These are phyloP conservation scores for Pseudopithomyces chartarum DNA, from an alignment of 2,329 filamentous ascomycete species.

Conservation along the genomic window DNA sequence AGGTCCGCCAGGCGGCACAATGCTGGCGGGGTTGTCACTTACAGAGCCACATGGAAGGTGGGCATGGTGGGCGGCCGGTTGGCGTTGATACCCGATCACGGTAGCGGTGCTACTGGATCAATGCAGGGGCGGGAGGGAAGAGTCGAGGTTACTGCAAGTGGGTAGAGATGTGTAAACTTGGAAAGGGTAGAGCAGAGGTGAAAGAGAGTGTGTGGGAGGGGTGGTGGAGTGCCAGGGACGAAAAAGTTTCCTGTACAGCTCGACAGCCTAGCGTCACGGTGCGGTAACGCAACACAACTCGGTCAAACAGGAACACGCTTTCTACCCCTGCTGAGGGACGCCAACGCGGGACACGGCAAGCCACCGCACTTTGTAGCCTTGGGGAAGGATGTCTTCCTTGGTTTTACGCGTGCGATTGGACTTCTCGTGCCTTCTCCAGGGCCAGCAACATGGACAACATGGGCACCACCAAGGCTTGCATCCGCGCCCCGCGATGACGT, in stretches of 20 bases:
- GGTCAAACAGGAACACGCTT: slow-evolving; percentile 2
- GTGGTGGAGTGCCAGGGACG: background rate
- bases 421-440: background rate
- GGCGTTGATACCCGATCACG: slow-evolving; percentile 10
- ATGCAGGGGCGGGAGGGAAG: slow-evolving; percentile 7
- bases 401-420: slow-evolving; percentile 6
- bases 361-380: slow-evolving; percentile 2
- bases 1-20: background rate
- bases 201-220: background rate
- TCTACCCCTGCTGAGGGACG: background rate
- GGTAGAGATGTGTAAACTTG: background rate
- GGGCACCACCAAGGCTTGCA: background rate
- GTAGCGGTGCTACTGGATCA: slow-evolving; percentile 8
- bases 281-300: background rate
- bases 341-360: slow-evolving; percentile 4
- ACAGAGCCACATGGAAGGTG: slow-evolving; percentile 65
- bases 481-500: slow-evolving; percentile 19
- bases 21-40: slow-evolving; percentile 39
- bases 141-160: background rate
- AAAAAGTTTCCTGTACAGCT: slow-evolving; percentile 6
- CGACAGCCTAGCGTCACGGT: slow-evolving; percentile 1
- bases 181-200: background rate
- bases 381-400: slow-evolving; percentile 10
- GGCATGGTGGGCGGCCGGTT: slow-evolving; percentile 53
- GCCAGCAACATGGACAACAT: no score